phyloP scores from a whole-genome alignment of 148 eudicot species.

The Heliamphora exappendiculata region DNA sequence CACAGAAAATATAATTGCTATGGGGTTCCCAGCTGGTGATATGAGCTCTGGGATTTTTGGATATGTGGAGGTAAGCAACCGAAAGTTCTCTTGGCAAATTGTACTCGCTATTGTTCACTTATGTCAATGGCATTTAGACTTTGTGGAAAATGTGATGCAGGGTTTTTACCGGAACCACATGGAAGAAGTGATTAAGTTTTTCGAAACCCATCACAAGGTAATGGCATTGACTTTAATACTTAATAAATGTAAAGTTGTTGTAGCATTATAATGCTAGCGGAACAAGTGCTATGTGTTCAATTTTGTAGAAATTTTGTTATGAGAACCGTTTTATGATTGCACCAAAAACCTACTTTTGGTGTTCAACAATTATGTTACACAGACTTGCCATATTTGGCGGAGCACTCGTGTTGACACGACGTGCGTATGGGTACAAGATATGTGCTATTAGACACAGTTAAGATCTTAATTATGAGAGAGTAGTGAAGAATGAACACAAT shows the following conservation, averaged over 20 bases:
- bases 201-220: conserved; percentile 96
- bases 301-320: background rate
- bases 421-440: too few species aligned
- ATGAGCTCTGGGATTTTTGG: conserved; percentile 96
- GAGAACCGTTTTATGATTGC: background rate
- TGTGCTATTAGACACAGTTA: too few species aligned
- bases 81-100: background rate
- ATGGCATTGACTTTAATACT: background rate
- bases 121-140: background rate
- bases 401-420: too few species aligned
- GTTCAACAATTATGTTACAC: too few species aligned
- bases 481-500: too few species aligned
- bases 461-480: too few species aligned
- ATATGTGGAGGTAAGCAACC: conserved; percentile 71
- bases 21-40: conserved; percentile 99
- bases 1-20: conserved; percentile 94
- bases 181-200: conserved; percentile 94
- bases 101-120: background rate
- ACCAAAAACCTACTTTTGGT: background rate
- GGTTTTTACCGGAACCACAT: conserved; percentile 94
- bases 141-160: conserved; percentile 35
- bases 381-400: too few species aligned
- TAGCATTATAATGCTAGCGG: background rate
- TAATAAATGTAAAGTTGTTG: background rate
- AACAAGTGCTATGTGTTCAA: background rate